A percentile compares a stretch with the other conserved stretches of the same genome.
phyloP scores from a whole-genome alignment of 1,139 yeast species.

The Ogataea hybrid region DNA sequence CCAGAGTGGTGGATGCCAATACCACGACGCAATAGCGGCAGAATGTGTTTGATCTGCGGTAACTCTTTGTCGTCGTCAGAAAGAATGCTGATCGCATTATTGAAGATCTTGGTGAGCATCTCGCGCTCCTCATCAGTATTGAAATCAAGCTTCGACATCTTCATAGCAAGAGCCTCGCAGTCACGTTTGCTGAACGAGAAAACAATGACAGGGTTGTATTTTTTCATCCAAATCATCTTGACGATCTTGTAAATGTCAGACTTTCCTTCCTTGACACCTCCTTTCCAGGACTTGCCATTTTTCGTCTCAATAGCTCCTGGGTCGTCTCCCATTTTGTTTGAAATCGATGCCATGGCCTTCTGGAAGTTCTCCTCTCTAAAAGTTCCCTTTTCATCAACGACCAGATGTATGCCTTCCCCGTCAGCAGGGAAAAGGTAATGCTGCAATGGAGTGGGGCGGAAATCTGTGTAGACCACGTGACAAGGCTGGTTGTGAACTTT shows the following conservation, averaged over 20 bases:
- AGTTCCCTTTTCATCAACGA: constrained; percentile 94
- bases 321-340: constrained; percentile 82
- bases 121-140: constrained; percentile 91
- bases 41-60: constrained; percentile 89
- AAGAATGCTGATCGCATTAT: constrained; percentile 80
- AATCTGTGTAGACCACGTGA: constrained; percentile 97
- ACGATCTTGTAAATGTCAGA: constrained; percentile 95
- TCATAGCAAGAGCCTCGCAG: constrained; percentile 89
- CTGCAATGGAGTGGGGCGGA: constrained; percentile 97
- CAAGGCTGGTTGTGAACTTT: constrained; percentile 94
- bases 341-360: constrained; percentile 94
- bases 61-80: constrained; percentile 90
- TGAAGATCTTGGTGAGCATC: constrained; percentile 82
- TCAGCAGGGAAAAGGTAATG: constrained; percentile 97
- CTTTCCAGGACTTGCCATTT: constrained; percentile 80
- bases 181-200: constrained; percentile 96
- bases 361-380: constrained; percentile 98
- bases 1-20: constrained; percentile 99
- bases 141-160: constrained; percentile 93
- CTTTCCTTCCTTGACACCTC: constrained; percentile 74
- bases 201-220: constrained; percentile 96
- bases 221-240: constrained; percentile 94
- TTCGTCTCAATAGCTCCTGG: constrained; percentile 56
- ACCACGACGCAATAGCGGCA: constrained; percentile 88
- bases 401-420: constrained; percentile 96